These are phyloP conservation scores for Ambrosia artemisiifolia DNA, from an alignment of 129 eudicot species.

Conservation along the genomic window DNA sequence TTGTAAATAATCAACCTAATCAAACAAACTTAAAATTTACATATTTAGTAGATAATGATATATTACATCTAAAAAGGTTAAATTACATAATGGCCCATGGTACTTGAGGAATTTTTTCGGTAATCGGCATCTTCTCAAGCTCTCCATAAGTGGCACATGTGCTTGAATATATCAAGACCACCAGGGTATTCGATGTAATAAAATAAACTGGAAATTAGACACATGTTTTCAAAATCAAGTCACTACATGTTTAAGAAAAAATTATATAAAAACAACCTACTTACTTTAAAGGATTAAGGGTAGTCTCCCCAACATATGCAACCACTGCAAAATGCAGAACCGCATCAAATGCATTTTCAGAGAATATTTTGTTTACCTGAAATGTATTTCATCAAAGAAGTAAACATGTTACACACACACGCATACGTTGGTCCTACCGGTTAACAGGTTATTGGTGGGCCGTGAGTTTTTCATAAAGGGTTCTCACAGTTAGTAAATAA, in stretches of 20 bases:
- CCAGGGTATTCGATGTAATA: constrained; percentile 77
- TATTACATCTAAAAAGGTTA: background rate
- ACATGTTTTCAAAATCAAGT: background rate
- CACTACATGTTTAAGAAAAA: background rate
- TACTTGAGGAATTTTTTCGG: constrained; percentile 92
- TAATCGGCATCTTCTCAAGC: constrained; percentile 89
- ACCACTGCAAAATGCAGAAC: constrained; percentile 96
- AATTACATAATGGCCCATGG: background rate
- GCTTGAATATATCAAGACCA: constrained; percentile 77
- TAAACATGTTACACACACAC: background rate
- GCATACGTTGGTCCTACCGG: background rate
- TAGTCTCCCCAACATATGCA: constrained; percentile 94
- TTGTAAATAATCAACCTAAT: too few species aligned
- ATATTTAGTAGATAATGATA: too few species aligned
- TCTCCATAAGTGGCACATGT: constrained; percentile 96
- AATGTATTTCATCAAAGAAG: constrained; percentile 28
- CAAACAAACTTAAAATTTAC: too few species aligned
- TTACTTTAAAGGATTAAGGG: constrained; percentile 77
- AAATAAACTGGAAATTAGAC: background rate
- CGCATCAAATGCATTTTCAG: constrained; percentile 86
- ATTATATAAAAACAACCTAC: background rate
- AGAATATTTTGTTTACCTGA: constrained; percentile 68
- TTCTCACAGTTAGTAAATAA: background rate
- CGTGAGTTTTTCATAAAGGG: background rate
- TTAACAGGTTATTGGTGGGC: background rate